Evolutionary conservation across 1,284 basidiomycete species (phyloP).

Genomic region (Cystobasidiaceae sp.): DNA sequence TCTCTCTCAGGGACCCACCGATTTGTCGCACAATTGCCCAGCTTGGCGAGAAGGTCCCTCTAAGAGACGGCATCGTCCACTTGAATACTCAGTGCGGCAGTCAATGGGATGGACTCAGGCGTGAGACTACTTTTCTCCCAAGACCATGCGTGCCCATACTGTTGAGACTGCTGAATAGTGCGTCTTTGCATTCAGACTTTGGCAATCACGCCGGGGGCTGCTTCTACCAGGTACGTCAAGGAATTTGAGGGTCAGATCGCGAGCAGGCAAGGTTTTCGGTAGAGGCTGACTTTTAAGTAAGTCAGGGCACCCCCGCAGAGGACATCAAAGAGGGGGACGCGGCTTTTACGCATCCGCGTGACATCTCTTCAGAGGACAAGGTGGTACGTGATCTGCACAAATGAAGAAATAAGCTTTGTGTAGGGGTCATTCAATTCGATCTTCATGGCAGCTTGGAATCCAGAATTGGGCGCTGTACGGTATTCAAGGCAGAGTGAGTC

Average conservation of each 20-base stretch:
- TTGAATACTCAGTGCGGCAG: background rate
- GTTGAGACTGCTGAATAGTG: too few species aligned
- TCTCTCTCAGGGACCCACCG: background rate
- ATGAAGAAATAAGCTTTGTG: too few species aligned
- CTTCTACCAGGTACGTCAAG: background rate
- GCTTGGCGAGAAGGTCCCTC: background rate
- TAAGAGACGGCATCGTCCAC: background rate
- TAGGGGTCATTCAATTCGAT: too few species aligned
- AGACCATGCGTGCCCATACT: too few species aligned
- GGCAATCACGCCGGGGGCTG: background rate
- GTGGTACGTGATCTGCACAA: background rate
- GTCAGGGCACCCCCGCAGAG: background rate
- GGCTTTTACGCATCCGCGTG: background rate
- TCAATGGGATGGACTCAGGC: background rate
- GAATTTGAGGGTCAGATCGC: too few species aligned
- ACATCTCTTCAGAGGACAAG: background rate
- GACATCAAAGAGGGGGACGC: background rate
- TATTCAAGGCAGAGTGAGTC: background rate
- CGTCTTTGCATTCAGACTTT: background rate
- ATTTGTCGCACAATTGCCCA: background rate
- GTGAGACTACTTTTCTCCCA: too few species aligned
- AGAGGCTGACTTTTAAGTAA: too few species aligned
- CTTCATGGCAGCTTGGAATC: background rate
- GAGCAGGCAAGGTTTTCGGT: too few species aligned
- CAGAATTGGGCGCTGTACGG: background rate